Percentiles rank a stretch among this genome's conserved stretches.
These are phyloP conservation scores for Gloeostereum incarnatum DNA, from an alignment of 768 basidiomycete genomes.

Conservation along the genomic window DNA sequence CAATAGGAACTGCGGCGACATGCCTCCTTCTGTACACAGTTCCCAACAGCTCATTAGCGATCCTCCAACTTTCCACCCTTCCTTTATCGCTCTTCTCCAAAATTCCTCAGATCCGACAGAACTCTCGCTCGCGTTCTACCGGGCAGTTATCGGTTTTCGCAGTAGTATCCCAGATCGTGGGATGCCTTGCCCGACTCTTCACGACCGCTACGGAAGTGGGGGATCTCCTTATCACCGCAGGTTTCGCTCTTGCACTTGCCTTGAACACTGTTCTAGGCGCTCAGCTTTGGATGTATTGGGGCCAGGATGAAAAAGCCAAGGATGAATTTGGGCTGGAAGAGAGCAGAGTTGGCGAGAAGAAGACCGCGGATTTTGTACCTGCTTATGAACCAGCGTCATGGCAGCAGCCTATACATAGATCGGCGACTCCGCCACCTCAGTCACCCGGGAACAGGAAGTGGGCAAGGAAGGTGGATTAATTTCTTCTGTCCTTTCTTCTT, in stretches of 20 bases:
- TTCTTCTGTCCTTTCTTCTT: too few species aligned
- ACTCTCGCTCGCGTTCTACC: constrained; percentile 65
- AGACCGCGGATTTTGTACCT: too few species aligned
- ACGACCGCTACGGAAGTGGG: constrained; percentile 88
- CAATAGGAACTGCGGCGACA: constrained; percentile 17
- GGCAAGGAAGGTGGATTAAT: constrained; percentile 44
- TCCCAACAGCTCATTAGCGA: constrained; percentile 41
- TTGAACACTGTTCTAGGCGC: constrained; percentile 78
- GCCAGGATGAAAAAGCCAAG: constrained; percentile 26
- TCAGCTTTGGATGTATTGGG: constrained; percentile 86
- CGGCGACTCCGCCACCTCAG: too few species aligned
- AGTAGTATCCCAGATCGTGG: constrained; percentile 77
- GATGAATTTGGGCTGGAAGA: constrained; percentile 9
- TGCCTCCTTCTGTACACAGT: constrained; percentile 33
- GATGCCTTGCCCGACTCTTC: constrained; percentile 88
- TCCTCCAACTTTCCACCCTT: constrained; percentile 79
- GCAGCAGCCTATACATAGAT: too few species aligned
- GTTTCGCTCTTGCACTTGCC: constrained; percentile 74
- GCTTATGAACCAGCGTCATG: too few species aligned
- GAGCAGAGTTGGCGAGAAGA: too few species aligned
- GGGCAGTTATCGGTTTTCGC: constrained; percentile 94
- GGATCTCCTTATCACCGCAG: constrained; percentile 71
- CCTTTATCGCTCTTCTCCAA: constrained; percentile 91
- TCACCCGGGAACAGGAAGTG: constrained; percentile 36
- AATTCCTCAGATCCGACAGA: constrained; percentile 86